Evolutionary conservation across 352 stramenopile species (phyloP), one percentile per base, ranked within the genome.

Genomic region (Globisporangium paddicum): DNA sequence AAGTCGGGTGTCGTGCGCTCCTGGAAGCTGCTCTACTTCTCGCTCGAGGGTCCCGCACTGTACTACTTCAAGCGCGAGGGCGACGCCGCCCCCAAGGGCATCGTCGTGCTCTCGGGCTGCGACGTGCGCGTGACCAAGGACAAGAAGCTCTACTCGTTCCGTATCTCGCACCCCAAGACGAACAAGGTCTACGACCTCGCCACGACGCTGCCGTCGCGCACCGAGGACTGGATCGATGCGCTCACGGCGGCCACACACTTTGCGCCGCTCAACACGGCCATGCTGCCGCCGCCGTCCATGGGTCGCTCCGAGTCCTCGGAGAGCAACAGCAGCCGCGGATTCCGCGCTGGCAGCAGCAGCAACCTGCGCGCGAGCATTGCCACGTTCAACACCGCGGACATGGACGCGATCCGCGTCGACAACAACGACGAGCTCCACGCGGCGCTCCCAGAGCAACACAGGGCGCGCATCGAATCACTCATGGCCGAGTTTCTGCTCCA

Each of bases 41-140:
- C 69, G 46, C 66, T 92, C 18, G 79, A 89, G 55, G 71, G 75
- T 49, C 79, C 73, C 3, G 69, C 87, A 59, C 71, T 89, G 8
- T 89, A 82, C 61, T 86, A 87, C 67, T 91, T 85, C 71, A 89
- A 88, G 58, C 79, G 71, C 57, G 73, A 89, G 32, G 75, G 77
- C 56, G 79, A 91, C 60, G 73, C 68, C 2, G 57, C 79, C 30
- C 76, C 79, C 19, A 75, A 80, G 38, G 75, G 75, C 45, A 84
- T 83, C 49, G 68, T 91, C 19, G 66, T 91, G 66, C 79, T 91
- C 62, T 80, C 77, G 34, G 76, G 78, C 60, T 89, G 77, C 47
- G 41, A 71, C 41, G 63, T 89, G 28, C 64, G 60, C 51, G 37
- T 59, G 18, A 89, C 75, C n/a, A 69, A 73, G 25, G 67, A 89